phyloP scores from a whole-genome alignment of 768 basidiomycete species.

The Rhizopogon sp. region DNA sequence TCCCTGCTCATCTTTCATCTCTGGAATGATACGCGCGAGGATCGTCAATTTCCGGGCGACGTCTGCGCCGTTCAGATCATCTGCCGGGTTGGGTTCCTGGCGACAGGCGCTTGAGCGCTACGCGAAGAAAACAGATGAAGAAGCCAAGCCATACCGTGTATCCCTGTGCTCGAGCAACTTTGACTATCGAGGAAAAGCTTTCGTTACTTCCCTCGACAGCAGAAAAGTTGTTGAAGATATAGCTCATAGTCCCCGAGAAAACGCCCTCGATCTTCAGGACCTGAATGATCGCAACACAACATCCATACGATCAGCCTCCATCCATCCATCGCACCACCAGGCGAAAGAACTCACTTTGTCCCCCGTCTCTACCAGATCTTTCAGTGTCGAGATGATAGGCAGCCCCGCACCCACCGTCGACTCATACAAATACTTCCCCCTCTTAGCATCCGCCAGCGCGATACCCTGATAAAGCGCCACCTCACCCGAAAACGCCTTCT shows the following conservation, averaged over 20 bases:
- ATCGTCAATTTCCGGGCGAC: constrained; percentile 97
- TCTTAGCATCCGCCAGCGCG: constrained; percentile 47
- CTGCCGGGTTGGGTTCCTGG: constrained; percentile 95
- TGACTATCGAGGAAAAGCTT: constrained; percentile 85
- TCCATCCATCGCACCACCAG: constrained; percentile 2
- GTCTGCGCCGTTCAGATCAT: constrained; percentile 95
- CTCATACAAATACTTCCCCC: constrained; percentile 76
- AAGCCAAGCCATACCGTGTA: constrained; percentile 65
- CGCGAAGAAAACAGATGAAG: neutral
- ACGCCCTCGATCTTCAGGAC: constrained; percentile 94
- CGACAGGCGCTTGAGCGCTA: neutral
- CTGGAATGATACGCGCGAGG: constrained; percentile 73
- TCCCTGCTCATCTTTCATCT: constrained; percentile 11
- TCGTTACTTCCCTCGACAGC: constrained; percentile 64
- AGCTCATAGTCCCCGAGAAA: constrained; percentile 95
- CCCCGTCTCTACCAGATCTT: constrained; percentile 87
- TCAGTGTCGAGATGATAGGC: constrained; percentile 87
- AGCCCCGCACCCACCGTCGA: constrained; percentile 94
- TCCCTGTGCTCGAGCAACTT: constrained; percentile 83
- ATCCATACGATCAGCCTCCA: neutral
- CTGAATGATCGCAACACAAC: constrained; percentile 27
- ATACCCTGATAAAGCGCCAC: constrained; percentile 67
- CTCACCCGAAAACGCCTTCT: constrained; percentile 87
- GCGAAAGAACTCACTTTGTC: constrained; percentile 59
- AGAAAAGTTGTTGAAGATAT: constrained; percentile 97